Evolutionary conservation across 768 basidiomycete species (phyloP).

Genomic region (Termitomyces sp.): DNA sequence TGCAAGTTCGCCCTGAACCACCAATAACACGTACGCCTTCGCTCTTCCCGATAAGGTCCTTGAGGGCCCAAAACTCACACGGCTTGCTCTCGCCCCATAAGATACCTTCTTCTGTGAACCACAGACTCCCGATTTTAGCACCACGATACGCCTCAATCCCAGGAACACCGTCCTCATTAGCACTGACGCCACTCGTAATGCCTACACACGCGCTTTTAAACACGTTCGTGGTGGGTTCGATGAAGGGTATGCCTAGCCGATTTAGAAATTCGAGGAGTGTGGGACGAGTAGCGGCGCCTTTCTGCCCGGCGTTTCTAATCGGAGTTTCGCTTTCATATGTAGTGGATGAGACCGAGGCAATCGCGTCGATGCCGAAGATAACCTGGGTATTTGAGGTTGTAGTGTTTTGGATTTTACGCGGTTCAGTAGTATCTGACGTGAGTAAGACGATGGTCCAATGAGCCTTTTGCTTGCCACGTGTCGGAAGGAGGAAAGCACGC

Average conservation of each 20-base stretch:
- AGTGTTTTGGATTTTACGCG: slow-evolving; percentile 27
- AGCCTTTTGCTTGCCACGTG: slow-evolving; percentile 63
- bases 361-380: slow-evolving; percentile 69
- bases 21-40: slow-evolving; percentile 52
- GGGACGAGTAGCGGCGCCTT: slow-evolving; percentile 49
- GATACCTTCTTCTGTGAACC: slow-evolving; percentile 66
- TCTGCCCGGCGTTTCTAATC: slow-evolving; percentile 27
- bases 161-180: slow-evolving; percentile 41
- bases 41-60: slow-evolving; percentile 44
- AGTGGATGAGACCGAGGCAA: slow-evolving; percentile 38
- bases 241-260: slow-evolving; percentile 34
- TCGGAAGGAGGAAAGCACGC: slow-evolving; percentile 69
- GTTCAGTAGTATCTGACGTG: slow-evolving; percentile 47
- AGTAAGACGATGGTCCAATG: slow-evolving; percentile 73
- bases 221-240: slow-evolving; percentile 42
- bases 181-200: slow-evolving; percentile 26
- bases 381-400: slow-evolving; percentile 43
- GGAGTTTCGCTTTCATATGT: slow-evolving; percentile 24
- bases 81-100: slow-evolving; percentile 75
- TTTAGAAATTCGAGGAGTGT: slow-evolving; percentile 47
- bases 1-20: slow-evolving; percentile 64
- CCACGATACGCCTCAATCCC: slow-evolving; percentile 66
- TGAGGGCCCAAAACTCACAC: slow-evolving; percentile 69
- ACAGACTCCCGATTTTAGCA: slow-evolving; percentile 67
- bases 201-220: slow-evolving; percentile 53